Conservation (phyloP, 1,284 basidiomycete genomes). For the Fomes fomentarius region DNA sequence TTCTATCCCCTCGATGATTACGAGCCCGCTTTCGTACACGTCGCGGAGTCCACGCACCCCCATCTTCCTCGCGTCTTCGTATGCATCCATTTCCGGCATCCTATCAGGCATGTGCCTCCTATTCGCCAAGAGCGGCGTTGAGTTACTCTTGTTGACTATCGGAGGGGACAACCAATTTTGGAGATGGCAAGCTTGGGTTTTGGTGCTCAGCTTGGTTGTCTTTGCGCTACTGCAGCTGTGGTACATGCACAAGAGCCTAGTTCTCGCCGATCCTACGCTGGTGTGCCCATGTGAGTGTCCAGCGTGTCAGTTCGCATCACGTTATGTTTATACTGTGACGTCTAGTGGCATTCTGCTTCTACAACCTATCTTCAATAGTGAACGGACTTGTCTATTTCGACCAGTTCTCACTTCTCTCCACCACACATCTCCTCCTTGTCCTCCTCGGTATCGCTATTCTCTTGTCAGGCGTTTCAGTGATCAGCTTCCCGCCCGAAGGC, state of each 20-base stretch:
- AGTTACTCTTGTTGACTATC: constrained; percentile 84
- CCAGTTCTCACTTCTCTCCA: constrained; percentile 78
- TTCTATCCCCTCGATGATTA: constrained; percentile 30
- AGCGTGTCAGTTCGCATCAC: background rate
- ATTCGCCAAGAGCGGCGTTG: constrained; percentile 94
- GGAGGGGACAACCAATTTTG: constrained; percentile 87
- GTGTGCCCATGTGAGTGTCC: constrained; percentile 81
- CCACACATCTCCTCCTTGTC: constrained; percentile 75
- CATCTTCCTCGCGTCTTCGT: constrained; percentile 81
- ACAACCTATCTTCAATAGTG: constrained; percentile 91
- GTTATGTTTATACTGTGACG: constrained; percentile 7
- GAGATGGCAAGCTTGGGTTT: constrained; percentile 81
- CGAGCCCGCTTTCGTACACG: constrained; percentile 27
- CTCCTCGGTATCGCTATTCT: constrained; percentile 80
- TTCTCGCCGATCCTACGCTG: constrained; percentile 85
- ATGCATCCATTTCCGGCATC: constrained; percentile 90
- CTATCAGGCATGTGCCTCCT: constrained; percentile 92
- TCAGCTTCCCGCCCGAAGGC: constrained; percentile 68
- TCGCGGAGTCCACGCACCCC: constrained; percentile 51
- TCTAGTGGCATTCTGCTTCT: constrained; percentile 92
- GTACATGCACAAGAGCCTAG: constrained; percentile 91
- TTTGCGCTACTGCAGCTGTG: constrained; percentile 85
- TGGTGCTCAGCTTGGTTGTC: constrained; percentile 69
- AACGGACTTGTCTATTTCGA: constrained; percentile 91
- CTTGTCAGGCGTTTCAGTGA: constrained; percentile 89